Evolutionary conservation across 805 yeast genomes (phyloP).

Genomic region (Cyberlindnera euphorbiiphila): DNA sequence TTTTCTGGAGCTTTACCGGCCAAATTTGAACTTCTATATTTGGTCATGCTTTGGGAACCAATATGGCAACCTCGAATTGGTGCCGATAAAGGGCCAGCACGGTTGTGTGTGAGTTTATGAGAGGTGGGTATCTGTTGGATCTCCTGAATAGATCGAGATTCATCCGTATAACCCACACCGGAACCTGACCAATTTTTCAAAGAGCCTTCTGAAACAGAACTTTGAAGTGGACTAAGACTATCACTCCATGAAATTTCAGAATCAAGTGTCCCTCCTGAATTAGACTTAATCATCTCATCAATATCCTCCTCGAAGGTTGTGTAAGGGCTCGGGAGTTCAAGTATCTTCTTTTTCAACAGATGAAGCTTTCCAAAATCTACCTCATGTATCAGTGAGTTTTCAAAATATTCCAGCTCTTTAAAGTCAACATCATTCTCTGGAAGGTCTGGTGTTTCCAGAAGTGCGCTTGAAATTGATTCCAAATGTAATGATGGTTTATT

Average conservation of each 20-base stretch:
- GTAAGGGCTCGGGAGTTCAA: neutral
- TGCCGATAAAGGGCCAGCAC: no score
- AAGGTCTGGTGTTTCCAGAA: neutral
- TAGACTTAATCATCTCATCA: slow-evolving; percentile 1
- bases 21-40: neutral
- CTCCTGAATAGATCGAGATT: no score
- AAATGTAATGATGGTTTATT: neutral
- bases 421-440: neutral
- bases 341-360: slow-evolving; percentile 3
- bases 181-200: no score
- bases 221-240: no score
- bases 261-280: no score
- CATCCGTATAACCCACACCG: no score
- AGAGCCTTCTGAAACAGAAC: no score
- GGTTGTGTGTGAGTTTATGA: no score
- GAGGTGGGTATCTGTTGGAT: no score
- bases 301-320: neutral
- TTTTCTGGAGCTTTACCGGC: neutral
- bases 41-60: neutral
- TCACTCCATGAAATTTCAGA: no score
- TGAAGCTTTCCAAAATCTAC: slow-evolving; percentile 7
- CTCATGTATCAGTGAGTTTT: slow-evolving; percentile 6
- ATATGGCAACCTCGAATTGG: no score
- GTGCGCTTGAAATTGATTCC: no score
- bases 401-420: neutral